Base-by-base conservation (phyloP, 2,329 filamentous ascomycete genomes). In the Rhinocladiella mackenziei region DNA sequence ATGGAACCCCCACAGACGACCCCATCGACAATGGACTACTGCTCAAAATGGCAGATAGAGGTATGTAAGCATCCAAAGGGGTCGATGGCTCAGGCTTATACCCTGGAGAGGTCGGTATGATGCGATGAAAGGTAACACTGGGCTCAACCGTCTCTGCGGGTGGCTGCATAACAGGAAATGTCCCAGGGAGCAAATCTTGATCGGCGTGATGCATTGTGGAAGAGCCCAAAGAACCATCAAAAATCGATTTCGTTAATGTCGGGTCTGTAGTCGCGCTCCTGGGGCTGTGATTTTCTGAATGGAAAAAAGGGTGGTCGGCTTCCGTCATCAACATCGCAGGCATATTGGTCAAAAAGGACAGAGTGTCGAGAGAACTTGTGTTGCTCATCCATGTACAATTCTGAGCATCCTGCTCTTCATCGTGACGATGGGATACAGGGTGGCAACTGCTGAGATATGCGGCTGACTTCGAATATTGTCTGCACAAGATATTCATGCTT, bases 101-200 rank as follows among this genome's bases (percentile, higher is more conserved):
- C 26, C 23, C 18, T 5, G 51, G 53, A 7, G 55, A 55, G 37
- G 43, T 51, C 6, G 45, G 34, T 17, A 56, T 28, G 8, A 43
- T 40, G 3, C 30, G 18, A n/a, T 52, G 55, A 34, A 56, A 57
- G 18, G 55, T 51, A 8, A 48, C 47, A 11, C 49, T 57, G 28
- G 56, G 56, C 19, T 48, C 51, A 5, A 57, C 45, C 6, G 56
- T 58, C 38, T 56, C 44, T 41, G 49, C 41, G 10, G 50, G 51
- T 15, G 51, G 39, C 10, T 43, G 36, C 13, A 48, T 10, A 13
- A 31, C 23, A 18, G 28, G 11, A n/a, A 37, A 28, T 14, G 17
- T 36, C 49, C 46, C 44, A 10, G 37, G 39, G 22, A 56, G 18
- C 35, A 48, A 20, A 10, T 52, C 45, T 15, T 48, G 37, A 13